Conservation (phyloP, 257 asterid species). For the Solanum rostratum region DNA sequence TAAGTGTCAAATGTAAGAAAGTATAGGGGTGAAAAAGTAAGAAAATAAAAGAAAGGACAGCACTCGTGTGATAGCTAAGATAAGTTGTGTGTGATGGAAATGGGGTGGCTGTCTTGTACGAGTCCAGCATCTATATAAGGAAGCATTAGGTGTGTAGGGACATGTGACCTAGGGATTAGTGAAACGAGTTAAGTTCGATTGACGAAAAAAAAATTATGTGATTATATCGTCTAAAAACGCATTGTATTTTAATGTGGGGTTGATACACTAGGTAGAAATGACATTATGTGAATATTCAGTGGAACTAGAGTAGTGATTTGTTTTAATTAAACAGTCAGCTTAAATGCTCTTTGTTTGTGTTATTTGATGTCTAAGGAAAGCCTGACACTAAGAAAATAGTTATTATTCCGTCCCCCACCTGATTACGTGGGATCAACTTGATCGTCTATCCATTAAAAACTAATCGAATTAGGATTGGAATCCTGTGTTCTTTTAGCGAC, state of each 20-base stretch:
- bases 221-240: not conserved
- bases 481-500: not conserved
- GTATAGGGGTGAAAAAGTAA: not conserved
- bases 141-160: not conserved
- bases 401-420: not conserved
- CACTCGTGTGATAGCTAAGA: not conserved
- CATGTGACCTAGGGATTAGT: not conserved
- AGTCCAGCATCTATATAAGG: not conserved
- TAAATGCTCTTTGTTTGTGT: constrained; percentile 28
- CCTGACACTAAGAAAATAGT: not conserved
- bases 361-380: not conserved
- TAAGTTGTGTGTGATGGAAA: not conserved
- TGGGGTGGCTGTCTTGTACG: not conserved
- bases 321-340: constrained; percentile 46
- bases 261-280: constrained; percentile 27
- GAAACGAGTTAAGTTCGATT: not conserved
- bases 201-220: not conserved
- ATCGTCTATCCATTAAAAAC: not conserved
- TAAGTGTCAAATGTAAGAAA: not conserved
- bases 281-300: constrained; percentile 44
- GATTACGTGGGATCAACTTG: not conserved
- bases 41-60: not conserved
- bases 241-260: not conserved
- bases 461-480: not conserved
- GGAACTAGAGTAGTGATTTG: constrained; percentile 56